phyloP scores from a whole-genome alignment of 1,284 basidiomycete genomes.

The Neonothopanus nambi region DNA sequence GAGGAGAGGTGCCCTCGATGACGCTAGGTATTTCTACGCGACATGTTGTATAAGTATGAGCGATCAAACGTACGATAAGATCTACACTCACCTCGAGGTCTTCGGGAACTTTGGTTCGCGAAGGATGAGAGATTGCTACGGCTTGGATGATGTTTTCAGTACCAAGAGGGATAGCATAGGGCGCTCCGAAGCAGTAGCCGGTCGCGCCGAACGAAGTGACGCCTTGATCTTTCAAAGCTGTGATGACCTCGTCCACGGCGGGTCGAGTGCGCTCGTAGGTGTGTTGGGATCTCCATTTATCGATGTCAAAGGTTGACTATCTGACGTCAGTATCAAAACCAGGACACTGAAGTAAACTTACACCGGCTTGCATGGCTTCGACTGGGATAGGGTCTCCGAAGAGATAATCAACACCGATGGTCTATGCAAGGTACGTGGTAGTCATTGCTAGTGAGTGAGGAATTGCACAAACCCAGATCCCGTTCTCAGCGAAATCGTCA shows the following conservation, averaged over 20 bases:
- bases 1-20: constrained; percentile 55
- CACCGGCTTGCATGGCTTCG: constrained; percentile 37
- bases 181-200: constrained; percentile 72
- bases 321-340: background rate
- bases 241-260: constrained; percentile 55
- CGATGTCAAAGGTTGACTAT: constrained; percentile 41
- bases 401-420: constrained; percentile 58
- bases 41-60: background rate
- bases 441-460: constrained; percentile 59
- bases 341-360: constrained; percentile 22
- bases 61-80: background rate
- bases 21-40: constrained; percentile 46
- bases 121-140: constrained; percentile 65
- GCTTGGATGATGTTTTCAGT: constrained; percentile 59
- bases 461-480: constrained; percentile 43
- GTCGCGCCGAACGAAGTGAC: constrained; percentile 59
- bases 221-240: constrained; percentile 56
- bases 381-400: constrained; percentile 55
- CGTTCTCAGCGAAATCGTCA: constrained; percentile 55
- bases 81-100: constrained; percentile 12
- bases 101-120: constrained; percentile 59
- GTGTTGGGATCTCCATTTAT: constrained; percentile 53
- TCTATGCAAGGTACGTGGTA: constrained; percentile 42
- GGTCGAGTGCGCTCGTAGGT: constrained; percentile 47
- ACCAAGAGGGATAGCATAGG: constrained; percentile 66